These are phyloP conservation scores for Vanderwaltozyma polyspora DNA, from an alignment of 805 yeast species.

Conservation along the genomic window DNA sequence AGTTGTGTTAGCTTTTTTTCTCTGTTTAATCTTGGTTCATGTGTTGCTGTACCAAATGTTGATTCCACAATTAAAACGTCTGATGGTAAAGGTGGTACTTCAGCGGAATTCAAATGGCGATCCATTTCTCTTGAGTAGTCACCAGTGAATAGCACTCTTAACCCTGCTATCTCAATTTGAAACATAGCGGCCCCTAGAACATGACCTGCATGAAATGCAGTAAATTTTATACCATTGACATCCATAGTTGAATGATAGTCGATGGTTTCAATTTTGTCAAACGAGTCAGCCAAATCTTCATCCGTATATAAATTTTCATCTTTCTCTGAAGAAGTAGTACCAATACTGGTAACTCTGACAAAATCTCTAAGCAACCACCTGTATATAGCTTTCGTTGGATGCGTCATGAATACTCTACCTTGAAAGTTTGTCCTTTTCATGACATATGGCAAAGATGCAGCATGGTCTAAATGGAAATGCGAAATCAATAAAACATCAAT, in stretches of 20 bases:
- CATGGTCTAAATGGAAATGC: slow-evolving; percentile 96
- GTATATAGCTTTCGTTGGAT: slow-evolving; percentile 96
- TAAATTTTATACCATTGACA: slow-evolving; percentile 86
- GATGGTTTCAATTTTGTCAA: slow-evolving; percentile 83
- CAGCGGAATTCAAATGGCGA: slow-evolving; percentile 90
- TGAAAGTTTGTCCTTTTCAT: slow-evolving; percentile 93
- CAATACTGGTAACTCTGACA: slow-evolving; percentile 70
- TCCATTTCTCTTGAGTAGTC: slow-evolving; percentile 95
- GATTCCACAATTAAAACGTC: slow-evolving; percentile 89
- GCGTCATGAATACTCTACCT: slow-evolving; percentile 98
- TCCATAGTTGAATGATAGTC: slow-evolving; percentile 95
- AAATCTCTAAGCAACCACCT: slow-evolving; percentile 92
- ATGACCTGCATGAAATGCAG: slow-evolving; percentile 99
- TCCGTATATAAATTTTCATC: slow-evolving; percentile 65
- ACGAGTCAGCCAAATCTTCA: slow-evolving; percentile 78
- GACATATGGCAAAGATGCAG: slow-evolving; percentile 94
- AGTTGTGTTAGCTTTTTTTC: slow-evolving; percentile 71
- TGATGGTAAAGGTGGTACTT: slow-evolving; percentile 78
- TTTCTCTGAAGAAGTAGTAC: slow-evolving; percentile 31
- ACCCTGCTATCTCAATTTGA: slow-evolving; percentile 86
- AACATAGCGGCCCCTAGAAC: slow-evolving; percentile 98
- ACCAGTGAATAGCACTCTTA: slow-evolving; percentile 84
- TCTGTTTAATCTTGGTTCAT: slow-evolving; percentile 78
- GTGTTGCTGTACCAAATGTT: slow-evolving; percentile 96
- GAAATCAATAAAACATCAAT: slow-evolving; percentile 81